Evolutionary conservation across 805 yeast species (phyloP), one percentile per base, ranked within the genome.

Genomic region (Clavispora vitiphila): DNA sequence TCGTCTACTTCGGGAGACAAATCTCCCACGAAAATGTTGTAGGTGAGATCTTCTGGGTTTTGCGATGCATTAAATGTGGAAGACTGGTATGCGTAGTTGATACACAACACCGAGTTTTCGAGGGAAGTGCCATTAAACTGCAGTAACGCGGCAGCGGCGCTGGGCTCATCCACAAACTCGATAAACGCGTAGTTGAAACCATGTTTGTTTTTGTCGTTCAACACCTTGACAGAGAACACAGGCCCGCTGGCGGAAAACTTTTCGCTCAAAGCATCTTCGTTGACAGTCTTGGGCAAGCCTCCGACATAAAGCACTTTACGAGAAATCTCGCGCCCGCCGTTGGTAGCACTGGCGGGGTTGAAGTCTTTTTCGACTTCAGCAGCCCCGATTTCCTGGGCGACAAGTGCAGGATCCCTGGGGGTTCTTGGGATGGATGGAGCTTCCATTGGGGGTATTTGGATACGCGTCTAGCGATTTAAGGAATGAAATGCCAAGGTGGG

Each of bases 41-140:
- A 84, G 29, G 77, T 67, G n/a, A 75, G 81, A 30, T 58, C 64
- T 31, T 75, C 77, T 5, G 57, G 44, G 32, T 60, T 56, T 29
- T 53, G 56, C 39, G 67, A 70, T 23, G 72, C 67, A 47, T 75
- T 71, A 37, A 80, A 76, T 50, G 83, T 83, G 53, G 84, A 85
- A 34, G 88, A 81, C 65, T 85, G 93, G 65, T 72, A 87, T 8
- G 96, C 96, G 82, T 87, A 85, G 49, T 86, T 84, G 56, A 87
- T 76, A 46, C 73, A 77, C 43, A 88, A 71, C 35, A 75, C 79
- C 27, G 71, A 65, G 39, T 74, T 72, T 47, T 78, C 77, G 43
- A 84, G 57, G 23, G 71, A 61, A 37, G 74, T 64, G 14, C 86
- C 88, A 51, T 83, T 76, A 44, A 86, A 67, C 9, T 78, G 64